phyloP scores from a whole-genome alignment of 1,139 yeast species.

The Maudiozyma humilis region DNA sequence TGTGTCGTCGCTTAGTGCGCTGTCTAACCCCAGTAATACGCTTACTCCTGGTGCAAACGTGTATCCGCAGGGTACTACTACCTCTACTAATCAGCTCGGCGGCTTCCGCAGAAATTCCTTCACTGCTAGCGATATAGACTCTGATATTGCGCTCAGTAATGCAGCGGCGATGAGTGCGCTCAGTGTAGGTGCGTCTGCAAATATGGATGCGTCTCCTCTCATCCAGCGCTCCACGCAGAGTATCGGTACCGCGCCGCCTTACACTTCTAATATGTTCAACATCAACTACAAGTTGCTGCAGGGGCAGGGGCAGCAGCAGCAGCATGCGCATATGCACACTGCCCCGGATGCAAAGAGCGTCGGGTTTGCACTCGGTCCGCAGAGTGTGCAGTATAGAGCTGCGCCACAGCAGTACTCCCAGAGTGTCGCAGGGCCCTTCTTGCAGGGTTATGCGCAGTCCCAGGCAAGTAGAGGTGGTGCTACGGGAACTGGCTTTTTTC shows the following conservation, averaged over 20 bases:
- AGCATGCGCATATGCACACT: not conserved
- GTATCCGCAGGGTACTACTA: not conserved
- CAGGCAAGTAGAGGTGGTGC: not conserved
- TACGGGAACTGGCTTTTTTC: slow-evolving; percentile 28
- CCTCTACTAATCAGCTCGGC: slow-evolving; percentile 21
- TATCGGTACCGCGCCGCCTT: slow-evolving; percentile 15
- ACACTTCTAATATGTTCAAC: slow-evolving; percentile 8
- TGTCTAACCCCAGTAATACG: slow-evolving; percentile 17
- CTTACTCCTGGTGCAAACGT: not conserved
- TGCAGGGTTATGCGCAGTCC: slow-evolving; percentile 7
- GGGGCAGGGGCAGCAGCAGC: slow-evolving; percentile 1
- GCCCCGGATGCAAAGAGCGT: slow-evolving; percentile 2
- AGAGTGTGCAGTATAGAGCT: not conserved
- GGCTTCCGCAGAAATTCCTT: slow-evolving; percentile 29
- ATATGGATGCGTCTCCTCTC: slow-evolving; percentile 2
- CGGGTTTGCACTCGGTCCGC: slow-evolving; percentile 1
- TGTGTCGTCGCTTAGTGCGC: slow-evolving; percentile 30
- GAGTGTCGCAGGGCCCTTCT: slow-evolving; percentile 24
- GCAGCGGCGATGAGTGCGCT: slow-evolving; percentile 8
- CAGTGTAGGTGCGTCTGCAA: not conserved
- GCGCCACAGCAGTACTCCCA: slow-evolving; percentile 23
- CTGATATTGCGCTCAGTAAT: slow-evolving; percentile 19
- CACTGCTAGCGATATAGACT: slow-evolving; percentile 22
- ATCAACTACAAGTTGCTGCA: slow-evolving; percentile 1
- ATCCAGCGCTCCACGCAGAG: slow-evolving; percentile 9